phyloP scores from a whole-genome alignment of 768 basidiomycete genomes.

The Sistotremastrum suecicum region DNA sequence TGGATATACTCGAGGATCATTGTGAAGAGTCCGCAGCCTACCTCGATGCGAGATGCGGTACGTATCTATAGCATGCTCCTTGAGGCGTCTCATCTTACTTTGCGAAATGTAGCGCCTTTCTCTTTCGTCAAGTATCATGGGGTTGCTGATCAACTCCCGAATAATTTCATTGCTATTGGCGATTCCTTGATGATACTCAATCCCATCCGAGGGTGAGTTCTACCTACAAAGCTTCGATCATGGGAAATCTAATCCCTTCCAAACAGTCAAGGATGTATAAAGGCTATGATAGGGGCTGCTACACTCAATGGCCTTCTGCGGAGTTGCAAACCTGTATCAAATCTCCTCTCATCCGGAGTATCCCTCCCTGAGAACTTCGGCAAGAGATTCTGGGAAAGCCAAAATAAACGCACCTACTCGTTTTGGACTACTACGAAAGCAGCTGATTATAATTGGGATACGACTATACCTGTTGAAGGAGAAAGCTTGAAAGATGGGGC shows the following conservation, averaged over 20 bases:
- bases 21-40: conserved; percentile 7
- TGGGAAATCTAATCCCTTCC: not conserved
- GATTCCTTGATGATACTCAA: conserved; percentile 20
- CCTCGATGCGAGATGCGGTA: conserved; percentile 8
- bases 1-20: conserved; percentile 17
- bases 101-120: conserved; percentile 9
- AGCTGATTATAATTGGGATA: too few species aligned
- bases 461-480: too few species aligned
- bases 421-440: too few species aligned
- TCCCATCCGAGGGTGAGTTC: conserved; percentile 9
- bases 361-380: too few species aligned
- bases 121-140: conserved; percentile 16
- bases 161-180: conserved; percentile 22
- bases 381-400: too few species aligned
- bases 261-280: conserved; percentile 9
- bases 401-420: too few species aligned
- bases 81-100: not conserved
- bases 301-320: conserved; percentile 5
- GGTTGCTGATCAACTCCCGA: conserved; percentile 13
- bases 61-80: not conserved
- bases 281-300: conserved; percentile 9
- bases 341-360: too few species aligned
- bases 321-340: too few species aligned
- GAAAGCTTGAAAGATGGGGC: too few species aligned
- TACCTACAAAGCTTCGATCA: not conserved